phyloP scores from a whole-genome alignment of 352 stramenopile species.

The Phytopythium chamaehyphon region DNA sequence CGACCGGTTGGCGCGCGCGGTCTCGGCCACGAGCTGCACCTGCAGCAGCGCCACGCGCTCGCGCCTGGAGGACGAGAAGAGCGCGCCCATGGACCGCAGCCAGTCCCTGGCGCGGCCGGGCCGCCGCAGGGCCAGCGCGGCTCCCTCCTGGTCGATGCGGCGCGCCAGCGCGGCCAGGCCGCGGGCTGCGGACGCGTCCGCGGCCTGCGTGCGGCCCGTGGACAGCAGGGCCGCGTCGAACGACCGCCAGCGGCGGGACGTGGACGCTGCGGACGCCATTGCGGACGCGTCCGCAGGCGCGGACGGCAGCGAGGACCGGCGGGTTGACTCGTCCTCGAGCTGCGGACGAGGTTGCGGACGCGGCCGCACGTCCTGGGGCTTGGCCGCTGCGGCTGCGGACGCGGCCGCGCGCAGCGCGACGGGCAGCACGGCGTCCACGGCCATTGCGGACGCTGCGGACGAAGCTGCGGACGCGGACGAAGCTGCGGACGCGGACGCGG shows the following conservation, averaged over 20 bases:
- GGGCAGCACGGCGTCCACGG: slow-evolving; percentile 19
- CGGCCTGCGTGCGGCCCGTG: slow-evolving; percentile 22
- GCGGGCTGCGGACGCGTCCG: slow-evolving; percentile 20
- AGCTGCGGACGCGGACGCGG: no score
- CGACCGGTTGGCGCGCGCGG: slow-evolving; percentile 55
- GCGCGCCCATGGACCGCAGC: slow-evolving; percentile 38
- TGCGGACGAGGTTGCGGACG: neutral
- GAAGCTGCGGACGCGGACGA: no score
- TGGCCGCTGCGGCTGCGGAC: slow-evolving; percentile 7
- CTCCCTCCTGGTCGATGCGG: slow-evolving; percentile 52
- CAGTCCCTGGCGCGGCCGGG: slow-evolving; percentile 41
- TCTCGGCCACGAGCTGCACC: slow-evolving; percentile 69
- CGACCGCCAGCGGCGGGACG: slow-evolving; percentile 10
- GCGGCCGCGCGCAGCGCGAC: neutral
- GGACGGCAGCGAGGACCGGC: slow-evolving; percentile 63
- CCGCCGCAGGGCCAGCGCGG: slow-evolving; percentile 34
- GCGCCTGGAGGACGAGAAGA: slow-evolving; percentile 43
- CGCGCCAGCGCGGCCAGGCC: slow-evolving; percentile 32
- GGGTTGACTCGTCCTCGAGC: slow-evolving; percentile 22
- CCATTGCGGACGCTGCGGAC: slow-evolving; percentile 8
- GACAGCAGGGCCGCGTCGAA: slow-evolving; percentile 22
- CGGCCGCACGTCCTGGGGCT: neutral
- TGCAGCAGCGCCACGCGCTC: slow-evolving; percentile 58
- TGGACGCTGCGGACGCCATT: slow-evolving; percentile 1
- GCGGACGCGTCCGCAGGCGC: slow-evolving; percentile 35